Evolutionary conservation across 768 basidiomycete species (phyloP), one percentile per base, ranked within the genome.

Genomic region (Amanita rubescens): DNA sequence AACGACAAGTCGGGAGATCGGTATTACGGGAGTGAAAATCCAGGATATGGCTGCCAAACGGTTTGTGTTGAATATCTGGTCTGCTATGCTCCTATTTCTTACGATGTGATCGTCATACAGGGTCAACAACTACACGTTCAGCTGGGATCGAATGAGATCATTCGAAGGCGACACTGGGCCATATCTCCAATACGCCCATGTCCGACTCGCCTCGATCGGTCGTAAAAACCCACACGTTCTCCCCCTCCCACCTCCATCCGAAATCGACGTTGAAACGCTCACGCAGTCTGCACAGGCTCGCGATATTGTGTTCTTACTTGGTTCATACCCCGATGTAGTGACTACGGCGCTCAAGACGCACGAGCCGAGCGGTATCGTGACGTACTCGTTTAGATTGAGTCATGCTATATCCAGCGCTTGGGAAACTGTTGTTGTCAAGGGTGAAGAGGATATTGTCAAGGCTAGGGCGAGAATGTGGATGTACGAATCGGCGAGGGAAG

Each of bases 121-220:
- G 56, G 88, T 96, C 65, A 94, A 94, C 71, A 93, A 96, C 72
- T 98, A 98, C 72, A 85, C 79, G 1, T 99, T 96, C 72, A 89
- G 93, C 69, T 90, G 90, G 85, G 82, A 89, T 57, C 82, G 93
- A 38, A 94, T 96, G 90, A 80, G 86, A 47, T 92, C 91, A 32
- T 96, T 95, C 67, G 92, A 96, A 67, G 94, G 94, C 41, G 94
- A 97, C 69, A 94, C 92, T 0, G 92, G 91, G 1, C 91, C 93
- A 0, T 97, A 96, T 73, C 82, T 97, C 24, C 94, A 97, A 74
- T 97, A 97, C 67, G 91, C 93, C 0, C 94, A 96, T 71, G 94
- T 94, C 60, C 90, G 94, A 17, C 75, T 97, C 27, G 80, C 87
- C 6, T 96, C 94, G 1, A 86, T 97, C 64, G 83, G 82, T 59